Base-by-base conservation (phyloP, 139 green algal genomes). In the Chlamydomonas incerta region DNA sequence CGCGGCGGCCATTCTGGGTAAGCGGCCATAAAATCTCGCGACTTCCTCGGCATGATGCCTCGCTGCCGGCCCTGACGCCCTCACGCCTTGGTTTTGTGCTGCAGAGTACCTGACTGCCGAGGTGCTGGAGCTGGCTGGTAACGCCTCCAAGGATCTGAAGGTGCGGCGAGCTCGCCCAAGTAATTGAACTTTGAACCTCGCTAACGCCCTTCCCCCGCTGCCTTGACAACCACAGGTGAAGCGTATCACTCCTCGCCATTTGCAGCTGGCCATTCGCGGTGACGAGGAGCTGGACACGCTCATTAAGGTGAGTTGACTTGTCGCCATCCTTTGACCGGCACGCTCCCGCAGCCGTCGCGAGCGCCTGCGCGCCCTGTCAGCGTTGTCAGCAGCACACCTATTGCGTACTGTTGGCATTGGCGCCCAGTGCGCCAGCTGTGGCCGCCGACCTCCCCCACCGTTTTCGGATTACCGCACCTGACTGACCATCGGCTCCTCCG, bases 81-180 rank as follows among this genome's bases (percentile, higher is more conserved):
- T 33, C 1, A 1, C 31, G 24, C 72, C 26, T 28, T 34, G 47
- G 0, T 14, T 72, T 31, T 66, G 63, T 66, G 31, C 26, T 88
- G 76, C 89, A 96, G 94, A 97, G 84, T 99, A 98, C 91, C 92
- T 98, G 21, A 98, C 93, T 50, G 95, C 96, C 77, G 97, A 99
- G 94, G 98, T 99, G 85, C 95, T 99, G 87, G 98, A 99, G 95
- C 89, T 99, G 85, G 98, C 98, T 14, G 98, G 98, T 37, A 99
- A 99, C 88, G 98, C 98, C 29, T 99, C 97, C 75, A 99, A 99
- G 94, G 98, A 99, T 93, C 91, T 99, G 28, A 99, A 99, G 96
- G 96, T 96, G 86, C 52, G 88, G 8, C 41, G 41, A 50, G 41
- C 41, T 50, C 41, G 41, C 41, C 5, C 41, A 13, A 50, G 41